Base-by-base conservation (phyloP, 106 monocot species). In the Iris macrosiphon region DNA sequence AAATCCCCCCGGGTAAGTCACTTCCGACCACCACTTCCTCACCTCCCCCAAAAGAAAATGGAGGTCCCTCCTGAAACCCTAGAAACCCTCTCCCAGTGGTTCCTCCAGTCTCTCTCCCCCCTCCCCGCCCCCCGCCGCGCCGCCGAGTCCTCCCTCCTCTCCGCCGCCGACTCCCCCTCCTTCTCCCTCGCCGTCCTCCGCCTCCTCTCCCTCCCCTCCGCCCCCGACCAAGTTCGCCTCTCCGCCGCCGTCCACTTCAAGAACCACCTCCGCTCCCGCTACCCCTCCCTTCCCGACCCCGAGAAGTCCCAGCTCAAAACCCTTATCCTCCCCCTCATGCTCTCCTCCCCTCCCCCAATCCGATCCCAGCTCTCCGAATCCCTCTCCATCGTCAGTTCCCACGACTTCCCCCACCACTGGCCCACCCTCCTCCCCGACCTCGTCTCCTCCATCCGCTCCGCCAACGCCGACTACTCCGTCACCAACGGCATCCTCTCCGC, bases 361-460 rank as follows among this genome's bases (percentile, higher is more conserved):
- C 83, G 65, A 34, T 52, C 66, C 28, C 91, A 85, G 68, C 79
- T 98, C 46, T 61, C 71, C 20, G 90, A 98, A 35, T 59, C 91
- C 25, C 87, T 98, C 10, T 52, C 86, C 32, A 41, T 87, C 27
- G 59, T 91, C 72, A 63, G 72, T 26, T 34, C 74, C 34, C 63
- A 75, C 52, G 91, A 91, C 32, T 98, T 98, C 69, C 98, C 98
- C 35, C 33, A 72, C 10, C 24, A 16, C 5, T 98, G 98, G 98
- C 83, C 74, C 12, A 44, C 75, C 22, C 83, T 98, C 55, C 80
- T 91, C 12, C 98, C 87, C 23, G 80, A 87, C 17, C 76, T 98
- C 52, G 83, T 98, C 43, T 42, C 83, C 20, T 51, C 75, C 32
- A 75, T 98, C 33, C 52, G 62, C 19, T 49, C 71, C 20, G 59